phyloP scores from a whole-genome alignment of 805 yeast genomes.

The Yarrowia keelungensis region DNA sequence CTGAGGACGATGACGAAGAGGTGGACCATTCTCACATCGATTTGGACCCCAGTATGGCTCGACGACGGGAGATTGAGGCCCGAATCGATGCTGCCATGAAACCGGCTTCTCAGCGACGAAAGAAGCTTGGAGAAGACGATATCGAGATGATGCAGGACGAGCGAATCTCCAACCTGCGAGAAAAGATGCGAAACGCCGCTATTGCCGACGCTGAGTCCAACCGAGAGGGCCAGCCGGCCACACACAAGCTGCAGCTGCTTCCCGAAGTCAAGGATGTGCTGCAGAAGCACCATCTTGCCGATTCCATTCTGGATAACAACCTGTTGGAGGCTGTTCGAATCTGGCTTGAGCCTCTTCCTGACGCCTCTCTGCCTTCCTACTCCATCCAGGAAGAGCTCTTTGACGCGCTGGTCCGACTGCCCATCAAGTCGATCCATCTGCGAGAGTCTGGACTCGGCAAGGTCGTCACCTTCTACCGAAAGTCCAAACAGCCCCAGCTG shows the following conservation, averaged over 20 bases:
- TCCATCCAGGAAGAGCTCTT: constrained; percentile 92
- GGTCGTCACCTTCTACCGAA: constrained; percentile 89
- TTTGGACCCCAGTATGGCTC: constrained; percentile 53
- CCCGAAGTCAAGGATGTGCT: constrained; percentile 79
- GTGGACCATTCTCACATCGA: constrained; percentile 45
- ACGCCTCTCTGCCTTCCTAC: constrained; percentile 96
- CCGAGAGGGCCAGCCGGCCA: constrained; percentile 70
- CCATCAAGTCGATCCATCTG: constrained; percentile 93
- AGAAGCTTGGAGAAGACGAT: constrained; percentile 86
- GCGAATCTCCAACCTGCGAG: constrained; percentile 77
- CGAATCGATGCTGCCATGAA: constrained; percentile 79
- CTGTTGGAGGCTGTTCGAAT: constrained; percentile 89
- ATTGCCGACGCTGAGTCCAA: constrained; percentile 59
- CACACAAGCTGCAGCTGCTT: constrained; percentile 77
- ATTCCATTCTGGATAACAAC: constrained; percentile 92
- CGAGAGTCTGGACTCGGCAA: constrained; percentile 95
- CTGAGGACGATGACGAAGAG: constrained; percentile 42
- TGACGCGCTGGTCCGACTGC: constrained; percentile 73
- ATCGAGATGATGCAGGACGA: constrained; percentile 96
- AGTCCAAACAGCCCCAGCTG: constrained; percentile 87
- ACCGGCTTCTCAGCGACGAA: constrained; percentile 59
- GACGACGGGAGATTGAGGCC: constrained; percentile 80
- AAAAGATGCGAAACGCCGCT: constrained; percentile 82
- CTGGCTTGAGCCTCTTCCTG: constrained; percentile 98
- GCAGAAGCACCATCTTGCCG: constrained; percentile 83